Evolutionary conservation across 352 stramenopile genomes (phyloP).

Genomic region (Phytophthora nicotianae): DNA sequence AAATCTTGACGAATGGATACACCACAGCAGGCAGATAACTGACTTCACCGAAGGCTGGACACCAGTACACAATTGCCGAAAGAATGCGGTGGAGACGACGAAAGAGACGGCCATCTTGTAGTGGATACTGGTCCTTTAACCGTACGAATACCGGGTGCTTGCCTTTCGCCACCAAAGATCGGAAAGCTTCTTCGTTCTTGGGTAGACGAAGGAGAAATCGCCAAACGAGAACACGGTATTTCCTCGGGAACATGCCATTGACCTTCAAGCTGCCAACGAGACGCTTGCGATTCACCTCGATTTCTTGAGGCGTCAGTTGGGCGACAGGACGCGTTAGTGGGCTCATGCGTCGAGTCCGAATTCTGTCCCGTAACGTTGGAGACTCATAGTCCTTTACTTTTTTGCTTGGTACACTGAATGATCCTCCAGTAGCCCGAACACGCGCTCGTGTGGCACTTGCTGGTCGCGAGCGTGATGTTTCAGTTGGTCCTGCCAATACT

Average conservation of each 20-base stretch:
- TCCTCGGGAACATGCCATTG: conserved; percentile 78
- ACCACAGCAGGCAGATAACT: conserved; percentile 82
- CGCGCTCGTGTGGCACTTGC: conserved; percentile 18
- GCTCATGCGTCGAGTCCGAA: conserved; percentile 12
- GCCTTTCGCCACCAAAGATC: conserved; percentile 72
- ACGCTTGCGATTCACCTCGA: conserved; percentile 67
- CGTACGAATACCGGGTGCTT: conserved; percentile 71
- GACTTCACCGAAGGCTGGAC: conserved; percentile 88
- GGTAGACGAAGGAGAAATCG: conserved; percentile 84
- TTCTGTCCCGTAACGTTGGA: conserved; percentile 16
- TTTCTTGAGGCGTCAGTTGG: conserved; percentile 42
- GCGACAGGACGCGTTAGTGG: conserved; percentile 17
- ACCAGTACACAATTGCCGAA: conserved; percentile 91
- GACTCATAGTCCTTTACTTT: conserved; percentile 4
- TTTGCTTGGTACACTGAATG: conserved; percentile 19
- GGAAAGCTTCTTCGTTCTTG: conserved; percentile 84
- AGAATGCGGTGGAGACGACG: conserved; percentile 80
- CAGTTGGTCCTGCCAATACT: conserved; percentile 1
- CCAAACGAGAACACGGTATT: conserved; percentile 87
- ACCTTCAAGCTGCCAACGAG: conserved; percentile 67
- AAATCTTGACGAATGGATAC: conserved; percentile 91
- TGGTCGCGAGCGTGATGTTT: conserved; percentile 9
- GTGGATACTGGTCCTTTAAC: conserved; percentile 78
- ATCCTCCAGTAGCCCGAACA: conserved; percentile 4
- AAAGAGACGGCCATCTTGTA: conserved; percentile 77